Evolutionary conservation across 2,329 filamentous ascomycete species (phyloP).

Genomic region (Cadophora gregata): DNA sequence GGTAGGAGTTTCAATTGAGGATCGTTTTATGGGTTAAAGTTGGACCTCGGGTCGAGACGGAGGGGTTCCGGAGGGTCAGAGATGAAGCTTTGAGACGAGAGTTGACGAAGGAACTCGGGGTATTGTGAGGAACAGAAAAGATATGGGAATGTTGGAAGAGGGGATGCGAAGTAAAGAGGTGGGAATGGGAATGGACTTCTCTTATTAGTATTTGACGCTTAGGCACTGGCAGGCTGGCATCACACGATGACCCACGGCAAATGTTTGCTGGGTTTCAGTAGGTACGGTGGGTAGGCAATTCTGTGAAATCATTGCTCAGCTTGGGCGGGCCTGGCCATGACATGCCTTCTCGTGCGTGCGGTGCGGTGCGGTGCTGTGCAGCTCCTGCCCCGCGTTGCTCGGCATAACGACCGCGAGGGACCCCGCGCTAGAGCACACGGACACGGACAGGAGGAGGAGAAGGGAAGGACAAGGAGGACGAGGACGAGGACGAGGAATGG

Average conservation of each 20-base stretch:
- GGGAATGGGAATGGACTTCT: constrained; percentile 31
- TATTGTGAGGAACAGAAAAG: constrained; percentile 6
- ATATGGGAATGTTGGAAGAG: constrained; percentile 4
- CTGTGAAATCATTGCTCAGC: constrained; percentile 1
- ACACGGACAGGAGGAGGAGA: constrained; percentile 23
- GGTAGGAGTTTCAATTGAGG: constrained; percentile 28
- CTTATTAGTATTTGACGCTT: constrained; percentile 23
- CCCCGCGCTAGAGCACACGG: constrained; percentile 37
- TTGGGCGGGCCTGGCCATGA: background rate
- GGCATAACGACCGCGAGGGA: constrained; percentile 29
- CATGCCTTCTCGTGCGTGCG: background rate
- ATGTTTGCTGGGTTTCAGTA: background rate
- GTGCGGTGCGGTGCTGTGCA: background rate
- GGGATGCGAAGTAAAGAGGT: background rate
- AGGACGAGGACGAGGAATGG: background rate
- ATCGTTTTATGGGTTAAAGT: constrained; percentile 24
- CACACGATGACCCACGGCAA: constrained; percentile 28
- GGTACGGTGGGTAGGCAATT: constrained; percentile 12
- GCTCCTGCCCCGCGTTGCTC: constrained; percentile 32
- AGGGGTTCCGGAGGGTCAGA: constrained; percentile 27
- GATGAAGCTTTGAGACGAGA: constrained; percentile 17
- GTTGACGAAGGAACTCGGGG: constrained; percentile 10
- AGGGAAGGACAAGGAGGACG: background rate
- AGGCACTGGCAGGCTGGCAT: constrained; percentile 8
- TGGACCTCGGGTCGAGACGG: constrained; percentile 42